phyloP scores from a whole-genome alignment of 129 eudicot species.

The Ambrosia trifida region DNA sequence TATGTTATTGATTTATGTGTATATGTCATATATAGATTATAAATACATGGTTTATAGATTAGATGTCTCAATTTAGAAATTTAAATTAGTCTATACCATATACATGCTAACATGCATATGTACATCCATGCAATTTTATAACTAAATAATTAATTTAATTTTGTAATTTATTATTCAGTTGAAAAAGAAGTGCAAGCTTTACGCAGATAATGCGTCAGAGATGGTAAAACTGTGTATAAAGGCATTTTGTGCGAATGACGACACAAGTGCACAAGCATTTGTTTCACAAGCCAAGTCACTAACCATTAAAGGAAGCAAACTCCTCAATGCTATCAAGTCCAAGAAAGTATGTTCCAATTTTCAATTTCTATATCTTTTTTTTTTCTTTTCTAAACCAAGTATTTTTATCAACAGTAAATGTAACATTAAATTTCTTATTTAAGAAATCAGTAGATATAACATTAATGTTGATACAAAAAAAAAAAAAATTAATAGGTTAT shows the following conservation, averaged over 20 bases:
- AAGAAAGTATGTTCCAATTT: constrained; percentile 56
- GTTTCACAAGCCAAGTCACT: constrained; percentile 67
- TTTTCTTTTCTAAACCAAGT: background rate
- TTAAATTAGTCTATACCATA: background rate
- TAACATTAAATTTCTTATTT: background rate
- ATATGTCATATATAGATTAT: too few relatives aligned
- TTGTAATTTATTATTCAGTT: constrained; percentile 45
- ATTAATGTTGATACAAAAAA: background rate
- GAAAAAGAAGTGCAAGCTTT: constrained; percentile 56
- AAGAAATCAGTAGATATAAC: background rate
- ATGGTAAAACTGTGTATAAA: constrained; percentile 63
- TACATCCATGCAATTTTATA: background rate
- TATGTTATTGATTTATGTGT: background rate
- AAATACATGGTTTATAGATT: background rate
- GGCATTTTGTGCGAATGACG: constrained; percentile 74
- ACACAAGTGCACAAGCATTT: constrained; percentile 44
- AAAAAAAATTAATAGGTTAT: background rate
- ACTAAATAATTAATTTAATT: background rate
- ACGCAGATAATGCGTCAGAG: constrained; percentile 61
- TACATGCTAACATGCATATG: background rate
- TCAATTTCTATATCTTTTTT: background rate
- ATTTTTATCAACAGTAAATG: too few relatives aligned
- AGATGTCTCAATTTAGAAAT: too few relatives aligned
- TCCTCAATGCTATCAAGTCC: constrained; percentile 58
- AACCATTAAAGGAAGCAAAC: constrained; percentile 49